Conservation (phyloP, 331 rosid genomes). For the Stylosanthes scabra region DNA sequence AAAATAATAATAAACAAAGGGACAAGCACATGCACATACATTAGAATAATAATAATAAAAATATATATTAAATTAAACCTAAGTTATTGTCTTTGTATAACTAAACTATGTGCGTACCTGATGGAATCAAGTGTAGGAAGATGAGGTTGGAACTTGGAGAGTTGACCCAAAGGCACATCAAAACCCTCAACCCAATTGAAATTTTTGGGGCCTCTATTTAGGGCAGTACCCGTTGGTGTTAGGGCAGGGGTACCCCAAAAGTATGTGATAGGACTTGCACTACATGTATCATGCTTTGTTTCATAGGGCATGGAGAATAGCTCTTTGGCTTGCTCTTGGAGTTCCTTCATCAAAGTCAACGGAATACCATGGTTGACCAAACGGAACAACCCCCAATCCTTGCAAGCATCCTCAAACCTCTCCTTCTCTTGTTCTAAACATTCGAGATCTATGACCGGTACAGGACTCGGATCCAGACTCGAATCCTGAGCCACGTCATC, state of each 20-base stretch:
- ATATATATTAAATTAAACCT: too few species aligned
- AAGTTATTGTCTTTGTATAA: not conserved
- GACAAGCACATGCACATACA: not conserved
- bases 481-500: slow-evolving; percentile 28
- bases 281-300: slow-evolving; percentile 51
- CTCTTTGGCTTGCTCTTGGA: slow-evolving; percentile 44
- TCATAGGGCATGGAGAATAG: slow-evolving; percentile 60
- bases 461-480: slow-evolving; percentile 42
- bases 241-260: slow-evolving; percentile 86
- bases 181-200: slow-evolving; percentile 74
- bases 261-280: slow-evolving; percentile 50
- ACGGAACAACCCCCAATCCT: slow-evolving; percentile 72
- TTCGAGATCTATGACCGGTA: slow-evolving; percentile 64
- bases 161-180: slow-evolving; percentile 54
- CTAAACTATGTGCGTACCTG: slow-evolving; percentile 41
- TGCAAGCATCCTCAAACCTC: slow-evolving; percentile 58
- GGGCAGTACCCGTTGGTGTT: slow-evolving; percentile 53
- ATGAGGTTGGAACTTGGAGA: slow-evolving; percentile 45
- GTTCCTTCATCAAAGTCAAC: slow-evolving; percentile 46
- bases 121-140: slow-evolving; percentile 51
- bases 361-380: slow-evolving; percentile 80
- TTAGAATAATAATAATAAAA: not conserved
- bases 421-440: slow-evolving; percentile 22
- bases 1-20: not conserved
- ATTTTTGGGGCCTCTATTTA: slow-evolving; percentile 37